Evolutionary conservation across 768 basidiomycete genomes (phyloP), one percentile per base, ranked within the genome.

Genomic region (Floccularia luteovirens): DNA sequence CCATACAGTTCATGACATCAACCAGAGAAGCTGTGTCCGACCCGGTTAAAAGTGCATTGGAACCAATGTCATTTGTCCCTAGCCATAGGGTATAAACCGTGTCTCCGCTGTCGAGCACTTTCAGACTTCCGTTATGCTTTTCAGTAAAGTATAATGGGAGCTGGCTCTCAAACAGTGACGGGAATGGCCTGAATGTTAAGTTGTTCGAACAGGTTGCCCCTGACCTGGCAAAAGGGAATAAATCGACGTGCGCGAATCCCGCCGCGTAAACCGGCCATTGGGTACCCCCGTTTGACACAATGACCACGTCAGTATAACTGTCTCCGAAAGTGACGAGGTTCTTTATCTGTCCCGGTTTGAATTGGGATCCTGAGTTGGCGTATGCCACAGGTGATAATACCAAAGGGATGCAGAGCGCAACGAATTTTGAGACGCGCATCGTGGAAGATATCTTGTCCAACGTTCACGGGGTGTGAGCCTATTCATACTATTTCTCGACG

Each of bases 21-120:
- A 80, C 77, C 39, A 83, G 53, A 1, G 74, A 79, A 12, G 76
- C 75, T 41, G 56, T 42, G 40, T 67, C 63, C n/a, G 61, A 60
- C 1, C 77, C 78, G 0, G 75, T 77, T 8, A 82, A 46, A 22
- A 83, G 59, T 4, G 72, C 68, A 34, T 63, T 63, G 7, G 53
- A 66, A 1, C 81, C 81, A 3, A 83, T 64, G 49, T 83, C 82
- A 45, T 76, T 77, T 2, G 77, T 78, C 11, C 81, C 79, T 43
- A 82, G 77, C 80, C 81, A 84, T 4, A 82, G 60, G 1, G 75
- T 75, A 52, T 77, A 82, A 2, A 82, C 44, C 1, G 81, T 82
- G 33, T 76, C 63, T 2, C 62, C 53, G 0, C 70, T 52, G 11
- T 56, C 41, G 24, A 73, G 51, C n/a, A n/a, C n/a, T 13, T 45